Evolutionary conservation across 1,284 basidiomycete genomes (phyloP), one percentile per base, ranked within the genome.

Genomic region (Athelia sp.): DNA sequence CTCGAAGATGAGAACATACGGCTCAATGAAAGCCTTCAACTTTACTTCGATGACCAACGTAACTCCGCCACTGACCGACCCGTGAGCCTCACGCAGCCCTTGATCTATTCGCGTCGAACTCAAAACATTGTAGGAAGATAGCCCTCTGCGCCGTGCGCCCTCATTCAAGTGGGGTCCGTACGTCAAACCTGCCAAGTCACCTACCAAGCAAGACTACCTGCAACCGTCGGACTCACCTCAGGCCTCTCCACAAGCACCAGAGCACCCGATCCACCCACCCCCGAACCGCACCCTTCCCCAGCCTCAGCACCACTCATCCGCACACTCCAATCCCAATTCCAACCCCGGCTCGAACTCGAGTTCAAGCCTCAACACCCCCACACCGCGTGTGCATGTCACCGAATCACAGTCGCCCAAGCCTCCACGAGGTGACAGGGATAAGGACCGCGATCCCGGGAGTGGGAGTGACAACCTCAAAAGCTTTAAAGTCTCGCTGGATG

Each of bases 401-500:
- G 53, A 62, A 23, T 43, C 54, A 8, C 51, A 56, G 47, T 64
- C 72, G 1, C 66, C 71, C 3, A 61, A 3, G 64, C 61, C 31
- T 66, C 73, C 4, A 80, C 76, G 56, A n/a, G 72, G 79, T 1
- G 63, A 66, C 29, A 73, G 78, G 40, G 80, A 84, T 59, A 86
- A 88, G 38, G 26, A 29, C 6, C 26, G 26, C 26, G 26, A 29
- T 29, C 26, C 26, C 26, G 26, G 26, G 4, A 29, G 26, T 29
- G 87, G 80, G 57, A 75, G 81, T 14, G 87, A 90, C 57, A 89
- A 87, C 54, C 72, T 90, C 54, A 90, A 90, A 72, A 89, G 86
- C 62, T 91, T 91, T 76, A 91, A 91, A 68, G 88, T 91, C 56
- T 89, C 91, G 54, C 69, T 99, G 53, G 96, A 99, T 53, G 97